Base-by-base conservation (phyloP, 495 filamentous ascomycete genomes). In the Recurvomyces mirabilis region DNA sequence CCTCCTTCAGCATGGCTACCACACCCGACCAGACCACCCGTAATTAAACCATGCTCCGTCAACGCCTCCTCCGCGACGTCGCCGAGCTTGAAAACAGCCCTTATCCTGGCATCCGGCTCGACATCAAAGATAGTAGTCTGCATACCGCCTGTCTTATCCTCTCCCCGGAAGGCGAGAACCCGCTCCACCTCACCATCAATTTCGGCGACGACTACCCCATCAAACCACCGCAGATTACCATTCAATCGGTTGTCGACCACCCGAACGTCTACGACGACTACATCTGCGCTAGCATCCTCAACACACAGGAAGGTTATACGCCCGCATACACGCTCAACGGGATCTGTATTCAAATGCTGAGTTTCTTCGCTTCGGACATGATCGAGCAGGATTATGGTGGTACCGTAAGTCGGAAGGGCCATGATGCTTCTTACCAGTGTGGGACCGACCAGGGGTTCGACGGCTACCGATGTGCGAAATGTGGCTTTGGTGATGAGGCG, bases 311-410 rank as follows among this genome's bases (percentile, higher is more conserved):
- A 25, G 67, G 62, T 1, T 66, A 69, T 35, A 72, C 69, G 1
- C 65, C 64, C 3, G 70, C 71, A 19, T 73, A 72, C 38, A 72
- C 70, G 1, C 61, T 72, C 22, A 69, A 68, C 50, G 62, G 65
- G 19, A 68, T 71, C 46, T 58, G 59, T 33, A 67, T 74, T 43
- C 69, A 77, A 55, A 54, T 74, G 29, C 66, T 80, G 54, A 78
- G 71, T 63, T 73, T 81, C 66, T 69, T 79, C 63, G 64, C 69
- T 49, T 69, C 72, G 47, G 67, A 72, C 49, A 58, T 43, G 32
- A 26, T 73, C 14, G 69, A 71, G 41, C 67, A 72, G 39, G 55
- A 57, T 1, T 31, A 46, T 23, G 46, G 56, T 11, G 22, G 36
- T n/a, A 18, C n/a, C 11, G 15, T 51, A 3, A 34, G 46, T 20